Conservation (phyloP, 2,329 filamentous ascomycete genomes). For the Alternaria consortialis region DNA sequence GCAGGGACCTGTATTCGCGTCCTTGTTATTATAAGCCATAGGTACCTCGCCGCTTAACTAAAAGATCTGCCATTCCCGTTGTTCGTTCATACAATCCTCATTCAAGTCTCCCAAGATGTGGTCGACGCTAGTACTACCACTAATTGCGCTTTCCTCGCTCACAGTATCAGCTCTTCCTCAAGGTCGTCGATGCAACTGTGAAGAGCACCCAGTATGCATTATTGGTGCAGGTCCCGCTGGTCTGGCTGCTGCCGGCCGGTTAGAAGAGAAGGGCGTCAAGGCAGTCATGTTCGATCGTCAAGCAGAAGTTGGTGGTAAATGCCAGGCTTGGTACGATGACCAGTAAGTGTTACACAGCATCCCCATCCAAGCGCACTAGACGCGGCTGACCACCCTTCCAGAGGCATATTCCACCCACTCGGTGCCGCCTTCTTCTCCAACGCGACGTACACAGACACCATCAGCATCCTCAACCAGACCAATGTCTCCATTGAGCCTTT, state of each 20-base stretch:
- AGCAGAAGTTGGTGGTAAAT: conserved; percentile 48
- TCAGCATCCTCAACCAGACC: conserved; percentile 47
- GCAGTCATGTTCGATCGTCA: conserved; percentile 51
- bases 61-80: conserved; percentile 11
- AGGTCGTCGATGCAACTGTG: conserved; percentile 21
- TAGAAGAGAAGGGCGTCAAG: conserved; percentile 48
- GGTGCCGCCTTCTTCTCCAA: conserved; percentile 53
- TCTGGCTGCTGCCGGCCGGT: conserved; percentile 44
- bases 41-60: conserved; percentile 29
- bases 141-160: conserved; percentile 34
- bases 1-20: conserved; percentile 16
- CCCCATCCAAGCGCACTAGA: conserved; percentile 20
- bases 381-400: conserved; percentile 48
- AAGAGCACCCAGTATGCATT: conserved; percentile 48
- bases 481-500: conserved; percentile 45
- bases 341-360: conserved; percentile 46
- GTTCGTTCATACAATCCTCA: not conserved
- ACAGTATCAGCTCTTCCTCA: conserved; percentile 39
- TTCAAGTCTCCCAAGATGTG: conserved; percentile 28
- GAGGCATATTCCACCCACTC: conserved; percentile 51
- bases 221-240: conserved; percentile 51
- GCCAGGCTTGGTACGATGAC: conserved; percentile 50
- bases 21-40: conserved; percentile 37
- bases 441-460: conserved; percentile 46
- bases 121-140: conserved; percentile 35